phyloP scores from a whole-genome alignment of 1,139 yeast species.

The Meyerozyma guilliermondii region DNA sequence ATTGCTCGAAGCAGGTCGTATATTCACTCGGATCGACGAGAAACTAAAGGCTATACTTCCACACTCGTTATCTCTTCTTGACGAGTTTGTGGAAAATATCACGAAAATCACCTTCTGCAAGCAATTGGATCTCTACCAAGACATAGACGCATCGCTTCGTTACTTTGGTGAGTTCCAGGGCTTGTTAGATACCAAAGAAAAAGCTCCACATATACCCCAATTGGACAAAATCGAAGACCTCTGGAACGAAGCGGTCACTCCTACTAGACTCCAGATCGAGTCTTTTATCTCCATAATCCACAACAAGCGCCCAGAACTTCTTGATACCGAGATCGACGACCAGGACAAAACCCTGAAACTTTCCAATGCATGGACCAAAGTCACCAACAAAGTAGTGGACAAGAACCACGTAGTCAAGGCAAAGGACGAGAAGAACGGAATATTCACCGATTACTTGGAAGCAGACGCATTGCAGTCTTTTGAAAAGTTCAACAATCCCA shows the following conservation, averaged over 20 bases:
- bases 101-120: constrained; percentile 31
- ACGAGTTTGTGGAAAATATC: constrained; percentile 46
- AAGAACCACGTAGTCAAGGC: constrained; percentile 22
- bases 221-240: constrained; percentile 19
- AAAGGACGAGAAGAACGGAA: constrained; percentile 25
- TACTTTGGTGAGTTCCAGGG: constrained; percentile 40
- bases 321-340: constrained; percentile 27
- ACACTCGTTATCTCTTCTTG: constrained; percentile 38
- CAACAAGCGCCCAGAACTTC: constrained; percentile 26
- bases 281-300: constrained; percentile 27
- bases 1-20: constrained; percentile 23
- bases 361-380: constrained; percentile 24
- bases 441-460: constrained; percentile 26
- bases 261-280: constrained; percentile 32
- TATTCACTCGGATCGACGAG: constrained; percentile 32
- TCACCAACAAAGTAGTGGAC: constrained; percentile 20
- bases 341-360: constrained; percentile 21
- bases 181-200: constrained; percentile 10
- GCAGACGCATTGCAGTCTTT: constrained; percentile 34
- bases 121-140: constrained; percentile 25
- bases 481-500: constrained; percentile 24
- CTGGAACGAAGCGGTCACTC: constrained; percentile 33
- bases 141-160: constrained; percentile 22
- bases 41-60: constrained; percentile 42
- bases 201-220: constrained; percentile 2